Conservation (phyloP, 1,284 basidiomycete genomes). For the Sparassis latifolia region DNA sequence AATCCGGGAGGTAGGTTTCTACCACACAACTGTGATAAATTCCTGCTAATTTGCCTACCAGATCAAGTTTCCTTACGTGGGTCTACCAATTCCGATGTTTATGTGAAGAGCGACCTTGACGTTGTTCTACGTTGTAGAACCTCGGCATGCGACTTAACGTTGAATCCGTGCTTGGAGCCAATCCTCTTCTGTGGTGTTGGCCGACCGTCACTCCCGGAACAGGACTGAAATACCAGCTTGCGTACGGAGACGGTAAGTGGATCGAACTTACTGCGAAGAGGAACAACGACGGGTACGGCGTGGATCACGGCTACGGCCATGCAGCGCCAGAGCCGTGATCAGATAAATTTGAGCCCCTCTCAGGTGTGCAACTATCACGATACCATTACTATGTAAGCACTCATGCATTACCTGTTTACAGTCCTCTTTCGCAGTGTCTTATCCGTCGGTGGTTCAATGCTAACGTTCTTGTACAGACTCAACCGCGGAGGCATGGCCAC, state of each 20-base stretch:
- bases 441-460: neutral
- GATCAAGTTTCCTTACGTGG: slow-evolving; percentile 91
- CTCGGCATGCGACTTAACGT: slow-evolving; percentile 73
- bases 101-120: too few species aligned
- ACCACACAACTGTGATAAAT: neutral
- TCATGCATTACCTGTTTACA: slow-evolving; percentile 7
- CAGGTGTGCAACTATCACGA: slow-evolving; percentile 17
- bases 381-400: slow-evolving; percentile 20
- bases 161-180: slow-evolving; percentile 69
- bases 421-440: neutral
- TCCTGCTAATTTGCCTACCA: slow-evolving; percentile 21
- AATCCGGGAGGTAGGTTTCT: slow-evolving; percentile 61
- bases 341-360: slow-evolving; percentile 2
- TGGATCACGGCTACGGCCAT: slow-evolving; percentile 73
- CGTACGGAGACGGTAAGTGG: slow-evolving; percentile 75
- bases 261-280: slow-evolving; percentile 32
- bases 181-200: slow-evolving; percentile 78
- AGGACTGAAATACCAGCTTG: slow-evolving; percentile 74
- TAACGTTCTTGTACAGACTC: slow-evolving; percentile 10
- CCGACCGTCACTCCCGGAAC: slow-evolving; percentile 61
- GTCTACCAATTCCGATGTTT: slow-evolving; percentile 19
- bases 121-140: slow-evolving; percentile 42
- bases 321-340: slow-evolving; percentile 1
- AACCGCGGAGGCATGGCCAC: slow-evolving; percentile 44
- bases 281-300: slow-evolving; percentile 37